Evolutionary conservation across 768 basidiomycete genomes (phyloP), one percentile per base, ranked within the genome.

Genomic region (Calocybe indica): DNA sequence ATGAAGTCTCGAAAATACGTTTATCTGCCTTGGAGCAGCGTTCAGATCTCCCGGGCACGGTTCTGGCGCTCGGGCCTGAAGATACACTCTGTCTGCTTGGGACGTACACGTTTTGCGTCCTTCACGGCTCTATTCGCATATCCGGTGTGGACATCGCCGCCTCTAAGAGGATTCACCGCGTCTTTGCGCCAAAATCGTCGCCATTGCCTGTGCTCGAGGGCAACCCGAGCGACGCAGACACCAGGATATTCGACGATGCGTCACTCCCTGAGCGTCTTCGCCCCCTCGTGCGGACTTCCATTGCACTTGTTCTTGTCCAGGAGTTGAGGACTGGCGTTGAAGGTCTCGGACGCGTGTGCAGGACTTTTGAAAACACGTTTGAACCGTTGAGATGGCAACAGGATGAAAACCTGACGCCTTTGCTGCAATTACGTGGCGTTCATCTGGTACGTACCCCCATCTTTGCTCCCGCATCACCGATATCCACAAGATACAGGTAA

Each of bases 161-260:
- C 6, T 78, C 78, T 1, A 39, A 55, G 1, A 57, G 46, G 2
- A 48, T 55, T 5, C 71, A 90, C 53, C 65, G 63, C 9, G 69
- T 94, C 28, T 94, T 81, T 58, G 86, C 90, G 0, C 90, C 92
- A 0, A 73, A 79, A 3, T 88, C 83, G 0, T 80, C 88, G n/a
- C 88, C 91, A 0, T 59, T 93, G 5, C 88, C 91, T 0, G 59
- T 64, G 50, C 76, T 68, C 14, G 60, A 62, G 43, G 62, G 58
- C 44, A 12, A 51, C 12, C 36, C 51, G 10, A 36, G 49, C 28
- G 53, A 50, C 36, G 45, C 52, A 13, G 52, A 54, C 37, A 30
- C 52, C 9, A 50, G 46, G 7, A 43, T 45, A 7, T 47, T 52
- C 4, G 47, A 52, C 42, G 45, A 52, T 10, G 47, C 39, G 31